Conservation (phyloP, 129 eudicot species). For the Mikania micrantha region DNA sequence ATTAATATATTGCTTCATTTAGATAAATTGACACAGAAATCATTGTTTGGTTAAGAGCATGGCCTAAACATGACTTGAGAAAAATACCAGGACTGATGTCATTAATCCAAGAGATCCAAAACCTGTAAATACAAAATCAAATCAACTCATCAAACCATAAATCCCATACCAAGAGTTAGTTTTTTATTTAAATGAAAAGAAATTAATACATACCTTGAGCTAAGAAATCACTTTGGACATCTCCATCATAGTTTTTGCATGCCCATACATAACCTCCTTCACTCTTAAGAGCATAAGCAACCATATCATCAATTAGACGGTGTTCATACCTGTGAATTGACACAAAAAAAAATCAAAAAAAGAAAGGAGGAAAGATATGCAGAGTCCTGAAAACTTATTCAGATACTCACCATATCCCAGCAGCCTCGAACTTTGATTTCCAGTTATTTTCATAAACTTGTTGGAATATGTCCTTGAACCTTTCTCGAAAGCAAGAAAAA, state of each 20-base stretch:
- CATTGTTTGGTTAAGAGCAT: not conserved
- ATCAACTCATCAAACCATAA: not conserved
- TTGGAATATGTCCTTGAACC: slow-evolving; percentile 98
- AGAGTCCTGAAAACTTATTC: slow-evolving; percentile 9
- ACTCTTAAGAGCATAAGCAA: slow-evolving; percentile 97
- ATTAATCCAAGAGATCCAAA: slow-evolving; percentile 97
- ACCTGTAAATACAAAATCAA: slow-evolving; percentile 36
- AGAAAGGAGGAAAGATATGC: not conserved
- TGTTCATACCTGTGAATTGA: slow-evolving; percentile 73
- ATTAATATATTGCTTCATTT: not conserved
- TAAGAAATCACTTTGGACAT: slow-evolving; percentile 94
- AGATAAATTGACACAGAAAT: not conserved
- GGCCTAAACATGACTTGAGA: not conserved
- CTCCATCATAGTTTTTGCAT: slow-evolving; percentile 98
- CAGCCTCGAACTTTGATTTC: slow-evolving; percentile 86
- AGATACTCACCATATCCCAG: slow-evolving; percentile 81
- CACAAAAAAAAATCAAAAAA: not conserved
- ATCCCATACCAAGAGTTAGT: not conserved
- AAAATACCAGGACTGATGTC: slow-evolving; percentile 92
- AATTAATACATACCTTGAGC: slow-evolving; percentile 66
- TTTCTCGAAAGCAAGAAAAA: slow-evolving; percentile 15
- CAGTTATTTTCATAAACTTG: slow-evolving; percentile 83
- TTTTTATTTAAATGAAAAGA: not conserved
- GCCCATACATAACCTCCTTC: slow-evolving; percentile 99
- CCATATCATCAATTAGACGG: slow-evolving; percentile 99